These are phyloP conservation scores for Neobulgaria alba DNA, from an alignment of 2,329 filamentous ascomycete genomes.

Conservation along the genomic window DNA sequence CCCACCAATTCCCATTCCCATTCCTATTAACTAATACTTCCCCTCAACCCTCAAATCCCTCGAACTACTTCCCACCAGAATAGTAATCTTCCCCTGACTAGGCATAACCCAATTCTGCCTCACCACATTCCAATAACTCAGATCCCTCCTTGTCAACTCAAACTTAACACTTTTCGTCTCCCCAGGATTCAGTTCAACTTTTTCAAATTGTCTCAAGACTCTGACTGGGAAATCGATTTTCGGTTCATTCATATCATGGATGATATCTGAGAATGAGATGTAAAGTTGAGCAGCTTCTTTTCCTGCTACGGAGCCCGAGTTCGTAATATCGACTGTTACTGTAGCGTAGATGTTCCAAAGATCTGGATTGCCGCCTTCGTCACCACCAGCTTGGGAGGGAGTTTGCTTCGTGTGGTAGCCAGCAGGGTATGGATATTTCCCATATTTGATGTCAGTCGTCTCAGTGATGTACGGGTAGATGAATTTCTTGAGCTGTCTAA, in stretches of 20 bases:
- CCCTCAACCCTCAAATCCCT: conserved; percentile 28
- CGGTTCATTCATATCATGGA: conserved; percentile 12
- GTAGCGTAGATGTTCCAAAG: conserved; percentile 48
- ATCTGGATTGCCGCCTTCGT: conserved; percentile 46
- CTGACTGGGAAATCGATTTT: conserved; percentile 52
- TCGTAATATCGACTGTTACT: conserved; percentile 47
- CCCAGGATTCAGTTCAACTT: conserved; percentile 42
- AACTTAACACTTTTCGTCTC: conserved; percentile 42
- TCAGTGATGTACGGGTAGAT: conserved; percentile 52
- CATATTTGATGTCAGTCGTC: conserved; percentile 31
- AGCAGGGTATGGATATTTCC: conserved; percentile 32
- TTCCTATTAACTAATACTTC: conserved; percentile 24
- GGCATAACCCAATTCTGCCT: conserved; percentile 59
- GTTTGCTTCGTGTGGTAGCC: conserved; percentile 39
- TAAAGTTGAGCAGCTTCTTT: conserved; percentile 51
- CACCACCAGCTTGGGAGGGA: conserved; percentile 53
- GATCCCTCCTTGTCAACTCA: conserved; percentile 47
- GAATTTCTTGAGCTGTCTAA: conserved; percentile 51
- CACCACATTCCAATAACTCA: conserved; percentile 55
- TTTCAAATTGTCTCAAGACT: conserved; percentile 66
- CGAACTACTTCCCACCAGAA: conserved; percentile 34
- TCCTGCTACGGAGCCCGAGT: conserved; percentile 45
- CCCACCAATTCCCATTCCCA: background rate
- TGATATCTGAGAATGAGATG: conserved; percentile 31
- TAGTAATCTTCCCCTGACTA: conserved; percentile 34